Percentiles rank a stretch among this genome's conserved stretches.
phyloP scores from a whole-genome alignment of 177 flowering plant species.

The Telopea speciosissima region DNA sequence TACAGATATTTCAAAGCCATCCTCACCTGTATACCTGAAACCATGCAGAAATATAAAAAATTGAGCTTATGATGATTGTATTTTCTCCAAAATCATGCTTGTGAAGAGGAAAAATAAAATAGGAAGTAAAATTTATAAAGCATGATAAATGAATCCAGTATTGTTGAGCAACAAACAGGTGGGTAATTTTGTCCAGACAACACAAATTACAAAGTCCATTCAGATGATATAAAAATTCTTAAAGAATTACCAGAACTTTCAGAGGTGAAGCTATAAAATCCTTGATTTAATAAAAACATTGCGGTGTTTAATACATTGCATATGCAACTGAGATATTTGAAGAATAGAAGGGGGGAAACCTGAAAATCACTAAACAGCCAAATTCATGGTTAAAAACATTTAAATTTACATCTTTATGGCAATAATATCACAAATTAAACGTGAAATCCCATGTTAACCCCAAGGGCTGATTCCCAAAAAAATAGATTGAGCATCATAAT shows the following conservation, averaged over 20 bases:
- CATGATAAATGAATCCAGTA: neutral
- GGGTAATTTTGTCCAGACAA: neutral
- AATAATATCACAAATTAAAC: too few species aligned
- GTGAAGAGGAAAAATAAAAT: neutral
- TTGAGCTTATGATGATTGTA: neutral
- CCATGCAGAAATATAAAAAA: neutral
- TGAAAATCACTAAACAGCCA: too few species aligned
- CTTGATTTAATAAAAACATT: neutral
- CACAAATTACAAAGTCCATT: neutral
- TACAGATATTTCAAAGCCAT: slow-evolving; percentile 96
- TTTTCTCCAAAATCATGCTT: too few species aligned
- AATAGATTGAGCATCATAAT: too few species aligned
- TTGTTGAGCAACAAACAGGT: neutral
- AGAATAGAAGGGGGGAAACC: too few species aligned
- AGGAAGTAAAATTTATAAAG: neutral
- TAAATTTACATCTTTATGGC: too few species aligned
- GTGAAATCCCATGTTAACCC: too few species aligned
- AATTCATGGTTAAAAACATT: too few species aligned
- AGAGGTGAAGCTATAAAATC: neutral
- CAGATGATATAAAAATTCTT: neutral
- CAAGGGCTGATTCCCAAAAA: too few species aligned
- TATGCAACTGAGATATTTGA: neutral
- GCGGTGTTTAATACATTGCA: neutral
- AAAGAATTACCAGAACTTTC: neutral
- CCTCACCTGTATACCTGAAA: slow-evolving; percentile 97